Conservation (phyloP, 805 yeast genomes). For the Saccharomycopsis fermentans region DNA sequence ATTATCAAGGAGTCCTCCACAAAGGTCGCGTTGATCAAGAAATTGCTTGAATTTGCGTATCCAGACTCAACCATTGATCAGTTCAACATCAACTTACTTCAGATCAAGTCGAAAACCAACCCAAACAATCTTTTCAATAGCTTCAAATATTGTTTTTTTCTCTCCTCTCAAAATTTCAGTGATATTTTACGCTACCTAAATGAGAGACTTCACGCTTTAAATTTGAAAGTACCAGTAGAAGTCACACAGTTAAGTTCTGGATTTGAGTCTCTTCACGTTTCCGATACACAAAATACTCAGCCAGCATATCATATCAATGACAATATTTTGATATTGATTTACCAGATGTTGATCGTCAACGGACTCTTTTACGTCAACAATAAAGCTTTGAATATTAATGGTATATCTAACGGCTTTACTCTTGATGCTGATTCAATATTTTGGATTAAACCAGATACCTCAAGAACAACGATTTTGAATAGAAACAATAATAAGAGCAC, state of each 20-base stretch:
- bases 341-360: slow-evolving; percentile 1
- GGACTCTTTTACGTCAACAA: slow-evolving; percentile 10
- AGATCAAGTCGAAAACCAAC: slow-evolving; percentile 1
- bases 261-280: background rate
- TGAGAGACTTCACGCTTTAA: background rate
- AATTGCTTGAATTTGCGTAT: slow-evolving; percentile 7
- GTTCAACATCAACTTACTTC: slow-evolving; percentile 12
- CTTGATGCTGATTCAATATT: background rate
- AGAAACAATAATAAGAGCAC: background rate
- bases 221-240: slow-evolving; percentile 4
- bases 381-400: background rate
- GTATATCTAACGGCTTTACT: background rate
- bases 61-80: slow-evolving; percentile 10
- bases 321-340: slow-evolving; percentile 4
- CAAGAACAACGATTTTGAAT: background rate
- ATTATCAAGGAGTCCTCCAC: slow-evolving; percentile 14
- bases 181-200: background rate
- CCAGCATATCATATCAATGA: slow-evolving; percentile 4
- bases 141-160: slow-evolving; percentile 1
- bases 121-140: slow-evolving; percentile 5
- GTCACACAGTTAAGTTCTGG: background rate
- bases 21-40: slow-evolving; percentile 16
- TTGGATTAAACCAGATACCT: background rate
- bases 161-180: slow-evolving; percentile 4
- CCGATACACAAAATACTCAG: background rate